These are phyloP conservation scores for Babjeviella inositovora DNA, from an alignment of 805 yeast genomes.

Conservation along the genomic window DNA sequence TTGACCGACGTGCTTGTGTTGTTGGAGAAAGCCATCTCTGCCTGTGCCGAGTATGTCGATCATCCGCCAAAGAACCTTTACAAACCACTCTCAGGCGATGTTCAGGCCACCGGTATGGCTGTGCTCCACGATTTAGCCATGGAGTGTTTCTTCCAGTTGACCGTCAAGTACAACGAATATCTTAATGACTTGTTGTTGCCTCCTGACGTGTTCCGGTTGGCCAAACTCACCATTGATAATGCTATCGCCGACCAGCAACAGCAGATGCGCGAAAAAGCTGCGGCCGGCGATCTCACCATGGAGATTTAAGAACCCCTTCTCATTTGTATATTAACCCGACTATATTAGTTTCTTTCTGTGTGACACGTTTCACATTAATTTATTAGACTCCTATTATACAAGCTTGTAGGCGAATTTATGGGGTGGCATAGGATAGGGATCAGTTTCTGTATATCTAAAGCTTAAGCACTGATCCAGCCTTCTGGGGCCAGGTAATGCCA, in stretches of 20 bases:
- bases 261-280: constrained; percentile 2
- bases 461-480: too few relatives aligned
- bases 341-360: too few relatives aligned
- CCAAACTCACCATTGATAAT: constrained; percentile 58
- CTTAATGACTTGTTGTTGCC: constrained; percentile 49
- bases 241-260: constrained; percentile 34
- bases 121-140: constrained; percentile 49
- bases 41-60: constrained; percentile 29
- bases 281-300: background rate
- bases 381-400: too few relatives aligned
- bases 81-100: constrained; percentile 5
- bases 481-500: too few relatives aligned
- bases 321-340: too few relatives aligned
- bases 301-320: background rate
- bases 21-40: constrained; percentile 42
- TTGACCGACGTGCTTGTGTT: constrained; percentile 43
- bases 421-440: too few relatives aligned
- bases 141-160: constrained; percentile 47
- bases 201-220: constrained; percentile 48
- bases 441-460: too few relatives aligned
- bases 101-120: constrained; percentile 24
- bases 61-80: constrained; percentile 11
- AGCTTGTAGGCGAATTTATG: too few relatives aligned
- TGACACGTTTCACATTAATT: too few relatives aligned
- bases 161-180: constrained; percentile 43